phyloP scores from a whole-genome alignment of 2,329 filamentous ascomycete genomes.

The Pseudogymnoascus sp. region DNA sequence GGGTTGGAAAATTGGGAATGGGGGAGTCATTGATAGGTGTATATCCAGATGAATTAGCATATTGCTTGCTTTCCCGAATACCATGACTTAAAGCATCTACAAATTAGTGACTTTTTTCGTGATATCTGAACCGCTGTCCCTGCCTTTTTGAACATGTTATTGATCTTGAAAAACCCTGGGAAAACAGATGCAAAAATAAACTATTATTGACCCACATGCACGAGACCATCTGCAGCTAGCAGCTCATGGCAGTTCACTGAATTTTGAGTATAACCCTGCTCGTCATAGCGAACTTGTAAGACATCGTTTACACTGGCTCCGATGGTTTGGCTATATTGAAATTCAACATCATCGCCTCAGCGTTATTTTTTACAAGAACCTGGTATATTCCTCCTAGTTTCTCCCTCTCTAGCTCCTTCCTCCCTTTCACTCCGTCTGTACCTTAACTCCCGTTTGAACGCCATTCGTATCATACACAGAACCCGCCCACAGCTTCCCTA shows the following conservation, averaged over 20 bases:
- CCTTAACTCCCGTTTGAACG: slow-evolving; percentile 2
- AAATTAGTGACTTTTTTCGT: background rate
- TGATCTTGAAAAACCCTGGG: background rate
- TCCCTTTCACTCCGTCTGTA: slow-evolving; percentile 1
- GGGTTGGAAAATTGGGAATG: slow-evolving; percentile 8
- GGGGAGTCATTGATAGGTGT: slow-evolving; percentile 5
- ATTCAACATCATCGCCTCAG: background rate
- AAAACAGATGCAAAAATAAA: background rate
- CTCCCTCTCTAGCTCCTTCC: background rate
- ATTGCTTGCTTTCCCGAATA: slow-evolving; percentile 8
- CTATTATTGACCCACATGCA: background rate
- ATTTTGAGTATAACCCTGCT: background rate
- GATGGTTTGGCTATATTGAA: background rate
- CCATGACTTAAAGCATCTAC: slow-evolving; percentile 8
- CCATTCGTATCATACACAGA: background rate
- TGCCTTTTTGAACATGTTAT: background rate
- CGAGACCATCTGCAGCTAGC: background rate
- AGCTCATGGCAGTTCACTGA: background rate
- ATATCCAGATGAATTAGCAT: slow-evolving; percentile 10
- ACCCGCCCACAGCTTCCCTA: background rate
- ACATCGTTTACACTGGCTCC: background rate
- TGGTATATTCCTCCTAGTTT: slow-evolving; percentile 8
- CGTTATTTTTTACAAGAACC: slow-evolving; percentile 1
- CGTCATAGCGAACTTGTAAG: background rate
- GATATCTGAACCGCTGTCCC: background rate